These are phyloP conservation scores for Apiospora koreana DNA, from an alignment of 2,329 filamentous ascomycete genomes.

Conservation along the genomic window DNA sequence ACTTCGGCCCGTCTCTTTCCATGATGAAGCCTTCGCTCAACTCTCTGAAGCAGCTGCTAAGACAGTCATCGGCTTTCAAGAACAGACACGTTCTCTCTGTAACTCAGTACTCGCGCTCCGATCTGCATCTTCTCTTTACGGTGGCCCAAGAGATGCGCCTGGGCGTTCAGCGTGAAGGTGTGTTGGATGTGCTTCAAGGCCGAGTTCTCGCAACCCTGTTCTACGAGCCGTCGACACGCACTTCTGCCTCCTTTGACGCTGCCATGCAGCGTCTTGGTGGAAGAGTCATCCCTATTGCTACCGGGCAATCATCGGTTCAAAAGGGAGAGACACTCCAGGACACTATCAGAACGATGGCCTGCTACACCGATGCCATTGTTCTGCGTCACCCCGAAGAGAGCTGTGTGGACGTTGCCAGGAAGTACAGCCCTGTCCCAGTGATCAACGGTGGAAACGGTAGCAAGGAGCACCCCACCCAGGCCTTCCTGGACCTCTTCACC, in stretches of 20 bases:
- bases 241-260: conserved; percentile 92
- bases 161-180: conserved; percentile 88
- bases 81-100: conserved; percentile 89
- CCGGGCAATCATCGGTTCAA: conserved; percentile 81
- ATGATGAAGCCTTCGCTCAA: conserved; percentile 55
- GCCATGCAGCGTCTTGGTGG: conserved; percentile 98
- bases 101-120: conserved; percentile 81
- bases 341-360: conserved; percentile 88
- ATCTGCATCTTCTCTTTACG: conserved; percentile 92
- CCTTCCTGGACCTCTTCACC: conserved; percentile 96
- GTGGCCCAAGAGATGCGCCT: conserved; percentile 97
- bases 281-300: conserved; percentile 78
- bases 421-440: conserved; percentile 86
- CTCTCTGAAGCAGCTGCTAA: conserved; percentile 71
- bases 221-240: conserved; percentile 96
- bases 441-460: conserved; percentile 98
- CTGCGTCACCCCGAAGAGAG: conserved; percentile 86
- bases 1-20: conserved; percentile 48
- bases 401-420: conserved; percentile 79
- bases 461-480: conserved; percentile 95
- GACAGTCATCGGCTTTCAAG: conserved; percentile 80
- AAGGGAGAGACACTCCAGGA: conserved; percentile 96
- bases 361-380: conserved; percentile 95
- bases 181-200: conserved; percentile 83
- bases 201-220: conserved; percentile 90